Conservation (phyloP, 805 yeast species). For the Lachancea lanzarotensis region DNA sequence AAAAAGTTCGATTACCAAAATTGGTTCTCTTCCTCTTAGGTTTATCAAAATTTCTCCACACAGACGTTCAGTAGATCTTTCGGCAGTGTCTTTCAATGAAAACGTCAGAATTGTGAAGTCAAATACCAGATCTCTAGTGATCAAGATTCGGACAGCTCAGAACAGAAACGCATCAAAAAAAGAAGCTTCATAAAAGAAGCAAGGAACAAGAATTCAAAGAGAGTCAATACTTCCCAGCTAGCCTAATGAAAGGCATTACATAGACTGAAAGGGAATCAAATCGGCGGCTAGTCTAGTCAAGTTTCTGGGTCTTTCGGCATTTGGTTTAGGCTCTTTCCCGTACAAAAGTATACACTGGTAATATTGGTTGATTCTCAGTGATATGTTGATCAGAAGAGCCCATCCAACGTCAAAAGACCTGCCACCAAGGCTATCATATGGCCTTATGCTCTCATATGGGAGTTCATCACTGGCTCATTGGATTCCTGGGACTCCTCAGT, state of each 20-base stretch:
- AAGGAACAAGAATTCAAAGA: neutral
- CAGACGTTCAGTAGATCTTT: constrained; percentile 34
- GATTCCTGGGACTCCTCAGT: neutral
- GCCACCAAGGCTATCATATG: neutral
- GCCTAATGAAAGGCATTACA: neutral
- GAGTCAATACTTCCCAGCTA: neutral
- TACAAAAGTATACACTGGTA: neutral
- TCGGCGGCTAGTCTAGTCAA: too few species aligned
- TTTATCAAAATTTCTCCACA: constrained; percentile 38
- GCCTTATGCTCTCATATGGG: constrained; percentile 1
- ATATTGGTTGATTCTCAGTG: neutral
- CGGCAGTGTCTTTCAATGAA: constrained; percentile 38
- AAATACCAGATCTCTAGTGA: constrained; percentile 24
- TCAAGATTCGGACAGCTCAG: constrained; percentile 19
- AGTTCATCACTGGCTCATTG: neutral
- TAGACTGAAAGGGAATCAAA: neutral
- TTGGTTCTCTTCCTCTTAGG: constrained; percentile 33
- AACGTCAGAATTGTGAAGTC: constrained; percentile 25
- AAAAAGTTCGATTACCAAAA: constrained; percentile 18
- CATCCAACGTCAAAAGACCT: too few species aligned
- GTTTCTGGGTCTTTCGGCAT: neutral
- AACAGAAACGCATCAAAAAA: neutral
- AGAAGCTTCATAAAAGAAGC: neutral
- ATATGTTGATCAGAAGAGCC: neutral
- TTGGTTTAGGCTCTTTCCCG: neutral